Conservation (phyloP, 2,329 filamentous ascomycete species). For the Botrytis tulipae region DNA sequence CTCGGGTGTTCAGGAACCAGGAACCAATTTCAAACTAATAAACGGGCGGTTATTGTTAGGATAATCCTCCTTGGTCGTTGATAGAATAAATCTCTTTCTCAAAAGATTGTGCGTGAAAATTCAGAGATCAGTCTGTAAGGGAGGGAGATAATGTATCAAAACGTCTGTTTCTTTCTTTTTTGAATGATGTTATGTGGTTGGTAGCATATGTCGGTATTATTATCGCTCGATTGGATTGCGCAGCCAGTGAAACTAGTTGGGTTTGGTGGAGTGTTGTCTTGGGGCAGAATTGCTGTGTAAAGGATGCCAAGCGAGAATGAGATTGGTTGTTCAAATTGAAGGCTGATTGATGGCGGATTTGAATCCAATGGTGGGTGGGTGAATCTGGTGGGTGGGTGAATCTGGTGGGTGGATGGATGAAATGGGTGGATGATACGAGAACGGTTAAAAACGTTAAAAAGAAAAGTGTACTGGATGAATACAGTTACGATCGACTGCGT, state of each 20-base stretch:
- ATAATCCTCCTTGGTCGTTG: neutral
- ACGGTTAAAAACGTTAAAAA: neutral
- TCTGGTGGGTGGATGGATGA: neutral
- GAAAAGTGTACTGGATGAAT: neutral
- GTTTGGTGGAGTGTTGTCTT: slow-evolving; percentile 13
- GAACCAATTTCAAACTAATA: slow-evolving; percentile 12
- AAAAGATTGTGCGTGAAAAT: neutral
- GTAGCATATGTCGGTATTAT: neutral
- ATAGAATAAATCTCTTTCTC: neutral
- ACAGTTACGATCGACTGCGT: neutral
- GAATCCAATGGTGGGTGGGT: neutral
- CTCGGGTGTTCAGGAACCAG: slow-evolving; percentile 15
- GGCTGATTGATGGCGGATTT: neutral
- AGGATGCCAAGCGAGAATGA: slow-evolving; percentile 11
- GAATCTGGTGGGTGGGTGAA: neutral
- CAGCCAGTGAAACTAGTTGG: slow-evolving; percentile 1
- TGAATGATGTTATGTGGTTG: neutral
- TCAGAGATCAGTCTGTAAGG: neutral
- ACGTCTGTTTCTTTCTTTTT: neutral
- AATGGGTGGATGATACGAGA: slow-evolving; percentile 5
- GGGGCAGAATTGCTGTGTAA: neutral
- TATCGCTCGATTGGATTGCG: slow-evolving; percentile 1
- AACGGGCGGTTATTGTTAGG: neutral
- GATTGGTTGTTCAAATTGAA: neutral
- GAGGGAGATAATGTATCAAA: neutral